A percentile compares a stretch with the other conserved stretches of the same genome.
Conservation (phyloP, 441 rosid genomes). For the Dalechampia spathulata region DNA sequence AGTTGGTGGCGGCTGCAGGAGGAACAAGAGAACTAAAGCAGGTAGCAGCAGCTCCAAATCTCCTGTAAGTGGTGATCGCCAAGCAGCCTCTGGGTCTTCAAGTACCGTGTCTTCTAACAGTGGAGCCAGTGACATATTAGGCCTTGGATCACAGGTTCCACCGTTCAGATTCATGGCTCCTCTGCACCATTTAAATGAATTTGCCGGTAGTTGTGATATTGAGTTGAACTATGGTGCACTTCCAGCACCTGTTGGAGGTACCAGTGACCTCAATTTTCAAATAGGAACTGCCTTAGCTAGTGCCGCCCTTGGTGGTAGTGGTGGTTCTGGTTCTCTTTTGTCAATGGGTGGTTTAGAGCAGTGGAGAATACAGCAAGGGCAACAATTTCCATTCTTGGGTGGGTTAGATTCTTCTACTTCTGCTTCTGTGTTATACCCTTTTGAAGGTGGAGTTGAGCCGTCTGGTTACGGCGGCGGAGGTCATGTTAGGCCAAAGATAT, state of each 20-base stretch:
- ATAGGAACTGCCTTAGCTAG: constrained; percentile 34
- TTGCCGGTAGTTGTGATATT: constrained; percentile 36
- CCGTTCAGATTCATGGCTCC: constrained; percentile 55
- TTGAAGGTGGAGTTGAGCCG: constrained; percentile 37
- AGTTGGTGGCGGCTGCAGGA: constrained; percentile 83
- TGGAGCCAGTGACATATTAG: constrained; percentile 37
- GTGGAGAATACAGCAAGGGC: constrained; percentile 51
- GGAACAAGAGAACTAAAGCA: constrained; percentile 74
- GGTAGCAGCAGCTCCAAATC: constrained; percentile 45
- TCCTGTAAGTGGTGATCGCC: constrained; percentile 34
- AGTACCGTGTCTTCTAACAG: constrained; percentile 35
- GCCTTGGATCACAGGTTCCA: constrained; percentile 47
- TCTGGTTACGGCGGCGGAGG: constrained; percentile 24
- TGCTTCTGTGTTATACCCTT: constrained; percentile 43
- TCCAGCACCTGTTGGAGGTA: constrained; percentile 30
- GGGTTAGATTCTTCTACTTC: constrained; percentile 46
- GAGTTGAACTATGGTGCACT: constrained; percentile 48
- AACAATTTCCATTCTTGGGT: constrained; percentile 45
- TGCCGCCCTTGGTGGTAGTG: constrained; percentile 16
- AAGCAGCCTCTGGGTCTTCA: constrained; percentile 33
- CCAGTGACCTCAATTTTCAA: constrained; percentile 45
- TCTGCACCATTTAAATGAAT: constrained; percentile 36
- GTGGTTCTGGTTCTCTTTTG: constrained; percentile 26
- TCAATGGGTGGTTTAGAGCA: constrained; percentile 46
- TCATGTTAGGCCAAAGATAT: constrained; percentile 32